Evolutionary conservation across 129 eudicot genomes (phyloP).

Genomic region (Smallanthus sonchifolius): DNA sequence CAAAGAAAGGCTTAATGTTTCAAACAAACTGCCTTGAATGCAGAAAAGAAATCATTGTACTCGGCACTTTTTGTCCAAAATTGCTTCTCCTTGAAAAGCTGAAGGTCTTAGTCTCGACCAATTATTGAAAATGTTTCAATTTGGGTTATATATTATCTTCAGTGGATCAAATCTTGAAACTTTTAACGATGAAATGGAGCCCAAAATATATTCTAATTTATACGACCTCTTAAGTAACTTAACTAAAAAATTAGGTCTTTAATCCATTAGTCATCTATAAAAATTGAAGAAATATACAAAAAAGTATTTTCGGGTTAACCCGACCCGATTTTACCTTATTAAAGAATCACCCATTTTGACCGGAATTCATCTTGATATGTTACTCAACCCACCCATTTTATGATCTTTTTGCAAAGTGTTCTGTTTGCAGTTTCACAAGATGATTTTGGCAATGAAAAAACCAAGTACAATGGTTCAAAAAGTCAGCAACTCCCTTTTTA

Average conservation of each 20-base stretch:
- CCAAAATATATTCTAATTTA: neutral
- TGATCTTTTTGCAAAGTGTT: neutral
- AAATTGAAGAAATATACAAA: neutral
- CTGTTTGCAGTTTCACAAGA: constrained; percentile 4
- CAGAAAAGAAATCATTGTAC: neutral
- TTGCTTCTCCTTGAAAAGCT: neutral
- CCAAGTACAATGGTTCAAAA: constrained; percentile 3
- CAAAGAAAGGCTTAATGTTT: neutral
- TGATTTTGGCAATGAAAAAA: neutral
- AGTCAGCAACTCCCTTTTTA: neutral
- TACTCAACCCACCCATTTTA: constrained; percentile 1
- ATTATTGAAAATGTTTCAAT: neutral
- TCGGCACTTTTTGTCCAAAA: neutral
- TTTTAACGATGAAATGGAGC: neutral
- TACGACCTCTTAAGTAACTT: neutral
- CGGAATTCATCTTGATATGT: neutral
- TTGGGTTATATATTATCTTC: neutral
- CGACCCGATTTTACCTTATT: neutral
- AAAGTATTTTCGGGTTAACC: neutral
- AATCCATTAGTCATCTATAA: neutral
- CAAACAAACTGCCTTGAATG: neutral
- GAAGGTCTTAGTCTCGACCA: neutral
- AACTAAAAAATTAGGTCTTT: neutral
- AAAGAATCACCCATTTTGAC: neutral
- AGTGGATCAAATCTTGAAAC: neutral